Conservation (phyloP, 1,284 basidiomycete genomes). For the Sanghuangporus baumii region DNA sequence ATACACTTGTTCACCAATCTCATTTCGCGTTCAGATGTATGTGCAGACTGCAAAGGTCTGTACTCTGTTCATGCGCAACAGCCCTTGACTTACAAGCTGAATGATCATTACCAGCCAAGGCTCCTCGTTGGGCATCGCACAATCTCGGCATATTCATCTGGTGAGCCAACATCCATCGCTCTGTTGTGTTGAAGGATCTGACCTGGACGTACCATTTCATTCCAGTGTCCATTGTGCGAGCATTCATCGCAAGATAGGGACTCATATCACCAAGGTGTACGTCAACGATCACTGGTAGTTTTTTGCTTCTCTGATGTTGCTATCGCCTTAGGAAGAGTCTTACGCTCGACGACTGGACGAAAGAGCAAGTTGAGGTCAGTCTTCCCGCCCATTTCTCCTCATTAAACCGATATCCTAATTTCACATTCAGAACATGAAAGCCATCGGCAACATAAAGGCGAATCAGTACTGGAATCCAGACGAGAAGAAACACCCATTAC, state of each 20-base stretch:
- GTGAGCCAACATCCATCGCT: slow-evolving; percentile 33
- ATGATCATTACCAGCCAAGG: slow-evolving; percentile 27
- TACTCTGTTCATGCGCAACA: neutral
- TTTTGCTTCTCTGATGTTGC: neutral
- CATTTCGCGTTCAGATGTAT: slow-evolving; percentile 46
- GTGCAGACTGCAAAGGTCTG: slow-evolving; percentile 75
- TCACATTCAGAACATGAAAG: slow-evolving; percentile 58
- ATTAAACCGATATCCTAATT: slow-evolving; percentile 18
- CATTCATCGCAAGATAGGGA: slow-evolving; percentile 85
- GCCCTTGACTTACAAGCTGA: neutral
- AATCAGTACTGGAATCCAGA: slow-evolving; percentile 74
- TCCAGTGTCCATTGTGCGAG: slow-evolving; percentile 75
- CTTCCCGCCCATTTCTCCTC: slow-evolving; percentile 11
- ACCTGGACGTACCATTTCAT: slow-evolving; percentile 13
- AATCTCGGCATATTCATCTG: slow-evolving; percentile 81
- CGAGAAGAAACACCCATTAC: slow-evolving; percentile 70
- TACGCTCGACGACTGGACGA: slow-evolving; percentile 79
- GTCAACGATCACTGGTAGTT: slow-evolving; percentile 23
- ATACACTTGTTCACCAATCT: slow-evolving; percentile 8
- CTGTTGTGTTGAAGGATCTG: neutral
- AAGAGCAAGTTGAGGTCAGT: slow-evolving; percentile 78
- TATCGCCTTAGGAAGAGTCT: slow-evolving; percentile 65
- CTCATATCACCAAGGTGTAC: slow-evolving; percentile 81
- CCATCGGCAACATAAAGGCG: slow-evolving; percentile 71
- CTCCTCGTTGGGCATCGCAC: slow-evolving; percentile 77